Evolutionary conservation across 73 alveolate species (phyloP), one percentile per base, ranked within the genome.

Genomic region (Vitrella brassicaformis): DNA sequence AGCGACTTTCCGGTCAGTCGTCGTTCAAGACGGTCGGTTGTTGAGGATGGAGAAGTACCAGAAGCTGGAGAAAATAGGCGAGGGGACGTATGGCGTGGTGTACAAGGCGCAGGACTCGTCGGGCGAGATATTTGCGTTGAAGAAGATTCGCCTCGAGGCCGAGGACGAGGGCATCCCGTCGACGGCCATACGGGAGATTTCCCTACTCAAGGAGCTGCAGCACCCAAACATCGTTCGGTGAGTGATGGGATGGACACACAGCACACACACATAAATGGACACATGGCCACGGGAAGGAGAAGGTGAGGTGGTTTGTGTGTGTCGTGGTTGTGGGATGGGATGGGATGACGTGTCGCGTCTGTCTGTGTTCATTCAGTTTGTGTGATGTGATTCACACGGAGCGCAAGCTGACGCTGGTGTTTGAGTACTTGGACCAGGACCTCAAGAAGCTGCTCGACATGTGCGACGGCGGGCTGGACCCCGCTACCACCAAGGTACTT

Each of bases 121-220:
- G 0, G 91, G 93, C n/a, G 96, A 89, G 72, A 84, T 90, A 56
- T 81, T 64, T 32, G 96, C 96, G 0, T 81, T 90, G 67, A 90
- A 90, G 86, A 85, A 85, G 47, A 89, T 92, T 76, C 90, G 91
- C 72, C 82, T 87, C 47, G 95, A 90, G 78, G 79, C 93, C 30
- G 96, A 90, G 67, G 94, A 90, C 71, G 98, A 93, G 68, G 98
- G 98, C 19, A 93, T 93, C 47, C 98, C 98, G 14, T 75, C 93
- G 47, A 90, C 96, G 19, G 94, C 98, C 28, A 92, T 92, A 56
- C 67, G 98, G 72, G 98, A 92, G 88, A 90, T 92, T n/a, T 90
- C 96, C 45, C 80, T 92, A 19, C 74, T 92, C 70, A 92, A 90
- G 73, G 98, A 90, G 82, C 87, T 92, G 66, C 90, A 87, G 78